A percentile compares a stretch with the other conserved stretches of the same genome.
Conservation (phyloP, 176 grass and related monocot genomes). For the Zizania latifolia region DNA sequence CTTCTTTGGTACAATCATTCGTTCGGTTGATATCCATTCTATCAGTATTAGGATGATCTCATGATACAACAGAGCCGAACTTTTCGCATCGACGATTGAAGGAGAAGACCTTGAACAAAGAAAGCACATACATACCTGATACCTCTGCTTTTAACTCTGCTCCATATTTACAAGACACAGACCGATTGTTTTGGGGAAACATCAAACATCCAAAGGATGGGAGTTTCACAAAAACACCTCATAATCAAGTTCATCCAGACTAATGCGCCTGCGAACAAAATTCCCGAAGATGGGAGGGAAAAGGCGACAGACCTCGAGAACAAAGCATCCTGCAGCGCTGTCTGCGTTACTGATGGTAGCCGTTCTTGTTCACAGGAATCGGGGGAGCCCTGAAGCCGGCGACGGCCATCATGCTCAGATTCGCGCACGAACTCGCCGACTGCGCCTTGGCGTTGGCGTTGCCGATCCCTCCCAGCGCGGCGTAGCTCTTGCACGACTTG, state of each 20-base stretch:
- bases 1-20: no score
- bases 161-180: conserved; percentile 31
- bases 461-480: conserved; percentile 24
- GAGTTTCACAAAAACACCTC: no score
- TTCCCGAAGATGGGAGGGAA: neutral
- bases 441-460: conserved; percentile 30
- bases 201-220: no score
- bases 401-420: conserved; percentile 29
- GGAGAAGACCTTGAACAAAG: neutral
- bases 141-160: neutral
- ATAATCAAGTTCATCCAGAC: conserved; percentile 19
- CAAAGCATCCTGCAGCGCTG: neutral
- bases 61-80: no score
- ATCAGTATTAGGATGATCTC: no score
- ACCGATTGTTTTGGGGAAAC: neutral
- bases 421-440: conserved; percentile 31
- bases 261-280: conserved; percentile 32
- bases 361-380: conserved; percentile 39
- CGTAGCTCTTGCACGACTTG: conserved; percentile 62
- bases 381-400: conserved; percentile 26
- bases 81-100: neutral
- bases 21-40: no score
- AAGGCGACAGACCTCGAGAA: conserved; percentile 11
- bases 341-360: no score
- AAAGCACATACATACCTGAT: no score